Conservation (phyloP, 2,329 filamentous ascomycete species). For the Conoideocrella luteorostrata region DNA sequence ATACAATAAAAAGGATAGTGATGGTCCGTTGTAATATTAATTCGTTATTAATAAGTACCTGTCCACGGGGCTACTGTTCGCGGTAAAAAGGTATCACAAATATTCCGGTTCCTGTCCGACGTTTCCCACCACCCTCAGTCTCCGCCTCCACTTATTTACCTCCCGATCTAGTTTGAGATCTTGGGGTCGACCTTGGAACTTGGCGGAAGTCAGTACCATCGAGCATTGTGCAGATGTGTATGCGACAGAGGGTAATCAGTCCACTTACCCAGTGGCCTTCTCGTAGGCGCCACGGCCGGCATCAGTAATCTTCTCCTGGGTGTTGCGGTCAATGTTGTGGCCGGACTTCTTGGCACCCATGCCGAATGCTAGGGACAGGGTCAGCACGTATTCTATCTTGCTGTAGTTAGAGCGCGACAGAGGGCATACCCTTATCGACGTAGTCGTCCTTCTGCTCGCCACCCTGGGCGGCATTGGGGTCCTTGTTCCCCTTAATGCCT, state of each 20-base stretch:
- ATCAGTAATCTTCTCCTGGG: constrained; percentile 34
- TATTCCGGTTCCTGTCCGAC: neutral
- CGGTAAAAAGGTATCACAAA: neutral
- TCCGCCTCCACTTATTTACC: too few relatives aligned
- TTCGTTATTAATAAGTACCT: too few relatives aligned
- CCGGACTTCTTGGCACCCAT: constrained; percentile 27
- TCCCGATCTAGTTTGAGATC: constrained; percentile 26
- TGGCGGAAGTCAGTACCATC: neutral
- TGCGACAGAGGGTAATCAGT: too few relatives aligned
- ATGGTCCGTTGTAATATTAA: too few relatives aligned
- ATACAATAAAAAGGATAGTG: too few relatives aligned
- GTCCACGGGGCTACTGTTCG: too few relatives aligned
- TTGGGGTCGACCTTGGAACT: constrained; percentile 25
- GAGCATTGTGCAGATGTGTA: neutral
- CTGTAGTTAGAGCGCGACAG: neutral
- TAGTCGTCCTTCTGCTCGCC: constrained; percentile 26
- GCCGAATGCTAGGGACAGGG: constrained; percentile 20
- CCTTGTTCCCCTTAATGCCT: constrained; percentile 14
- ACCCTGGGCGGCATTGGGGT: constrained; percentile 11
- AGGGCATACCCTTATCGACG: constrained; percentile 29
- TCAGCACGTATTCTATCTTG: neutral
- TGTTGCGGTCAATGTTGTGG: constrained; percentile 24
- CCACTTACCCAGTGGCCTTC: constrained; percentile 29
- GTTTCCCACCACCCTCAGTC: neutral
- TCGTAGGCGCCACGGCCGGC: constrained; percentile 27